Evolutionary conservation across 805 yeast species (phyloP).

Genomic region (Kazachstania bromeliacearum): DNA sequence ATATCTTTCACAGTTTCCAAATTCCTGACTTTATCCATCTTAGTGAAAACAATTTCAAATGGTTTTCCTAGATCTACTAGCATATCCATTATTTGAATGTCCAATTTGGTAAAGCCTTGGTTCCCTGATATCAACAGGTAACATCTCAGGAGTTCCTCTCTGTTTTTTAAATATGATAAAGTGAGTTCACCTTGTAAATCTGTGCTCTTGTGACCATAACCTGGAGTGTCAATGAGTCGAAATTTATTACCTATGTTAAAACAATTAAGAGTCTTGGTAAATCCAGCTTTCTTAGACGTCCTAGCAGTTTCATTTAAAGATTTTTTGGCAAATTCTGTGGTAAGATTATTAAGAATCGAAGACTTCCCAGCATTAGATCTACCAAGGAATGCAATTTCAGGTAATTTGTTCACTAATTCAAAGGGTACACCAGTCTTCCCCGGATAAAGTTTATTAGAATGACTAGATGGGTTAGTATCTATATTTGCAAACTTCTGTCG

Average conservation of each 20-base stretch:
- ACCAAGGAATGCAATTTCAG: conserved; percentile 72
- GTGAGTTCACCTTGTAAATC: conserved; percentile 61
- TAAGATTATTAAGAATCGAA: conserved; percentile 54
- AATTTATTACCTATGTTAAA: conserved; percentile 57
- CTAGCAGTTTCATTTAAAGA: conserved; percentile 37
- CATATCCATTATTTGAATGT: conserved; percentile 41
- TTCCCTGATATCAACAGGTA: conserved; percentile 54
- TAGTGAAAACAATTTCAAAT: conserved; percentile 69
- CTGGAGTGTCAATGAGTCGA: conserved; percentile 77
- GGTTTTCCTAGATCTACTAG: conserved; percentile 49
- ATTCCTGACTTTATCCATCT: conserved; percentile 49
- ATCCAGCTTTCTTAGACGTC: conserved; percentile 48
- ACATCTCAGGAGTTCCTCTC: conserved; percentile 47
- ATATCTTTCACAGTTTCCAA: conserved; percentile 32
- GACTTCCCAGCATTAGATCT: conserved; percentile 85
- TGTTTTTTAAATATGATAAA: conserved; percentile 46
- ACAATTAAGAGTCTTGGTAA: conserved; percentile 55
- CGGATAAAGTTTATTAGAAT: conserved; percentile 12
- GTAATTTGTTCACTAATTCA: conserved; percentile 35
- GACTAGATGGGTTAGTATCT: conserved; percentile 8
- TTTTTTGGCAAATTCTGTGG: conserved; percentile 33
- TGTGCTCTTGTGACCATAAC: conserved; percentile 71
- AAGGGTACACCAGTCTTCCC: conserved; percentile 23
- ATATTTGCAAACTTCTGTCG: conserved; percentile 9
- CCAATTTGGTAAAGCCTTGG: conserved; percentile 51